Base-by-base conservation (phyloP, 768 basidiomycete species). In the Candolleomyces aberdarensis region DNA sequence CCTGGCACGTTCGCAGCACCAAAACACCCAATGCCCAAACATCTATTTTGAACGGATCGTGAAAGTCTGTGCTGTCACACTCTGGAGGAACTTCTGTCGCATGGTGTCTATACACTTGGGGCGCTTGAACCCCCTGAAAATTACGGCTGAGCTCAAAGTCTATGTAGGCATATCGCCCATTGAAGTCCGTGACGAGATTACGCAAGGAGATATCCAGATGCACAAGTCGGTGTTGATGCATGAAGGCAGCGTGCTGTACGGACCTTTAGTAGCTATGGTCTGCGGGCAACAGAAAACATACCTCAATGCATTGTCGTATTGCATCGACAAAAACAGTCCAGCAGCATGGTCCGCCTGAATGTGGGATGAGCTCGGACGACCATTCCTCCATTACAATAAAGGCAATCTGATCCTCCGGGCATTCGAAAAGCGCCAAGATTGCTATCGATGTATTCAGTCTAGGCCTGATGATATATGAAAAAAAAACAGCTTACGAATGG, bases 371-470 rank as follows among this genome's bases (percentile, higher is more conserved):
- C 58, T 86, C 81, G 11, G 88, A 77, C 14, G 85, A 86, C 90
- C 90, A 92, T 71, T 89, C 83, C 68, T 91, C 90, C 88, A 90
- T 91, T 26, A 91, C 84, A 59, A 92, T 85, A 66, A 92, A 86
- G 14, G 77, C 84, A 41, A 88, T 68, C 53, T 75, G 70, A 60
- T 88, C 86, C 10, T 75, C 67, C 2, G 74, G 69, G 20, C 83
- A 74, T 63, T 83, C 80, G 54, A 92, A 80, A 19, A 89, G 70
- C 66, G 86, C 87, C 32, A 89, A 70, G 19, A 92, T 77, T 43
- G 90, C 90, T 92, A 67, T 15, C 57, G 41, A 62, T 19, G 43
- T 32, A 43, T 29, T 29, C 46, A 19, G 55, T 13, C 20, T 40
- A 11, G 49, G 44, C 29, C 31, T 3, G 41, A 32, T 36, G 32